Conservation (phyloP, 2,329 filamentous ascomycete species). For the Trichothecium sympodiale region DNA sequence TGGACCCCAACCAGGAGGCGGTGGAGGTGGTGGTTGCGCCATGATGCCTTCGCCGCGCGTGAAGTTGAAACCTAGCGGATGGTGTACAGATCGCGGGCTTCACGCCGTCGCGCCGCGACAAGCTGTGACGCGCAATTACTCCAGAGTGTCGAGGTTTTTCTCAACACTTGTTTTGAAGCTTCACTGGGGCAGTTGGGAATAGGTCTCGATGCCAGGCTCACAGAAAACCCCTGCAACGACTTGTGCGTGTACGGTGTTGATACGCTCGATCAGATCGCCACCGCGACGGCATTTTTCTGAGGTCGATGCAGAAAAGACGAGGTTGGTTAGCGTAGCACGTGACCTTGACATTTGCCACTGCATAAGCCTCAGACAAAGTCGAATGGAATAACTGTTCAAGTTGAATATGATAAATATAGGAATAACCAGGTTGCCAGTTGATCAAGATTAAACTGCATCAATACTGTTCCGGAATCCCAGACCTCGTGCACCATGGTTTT, state of each 20-base stretch:
- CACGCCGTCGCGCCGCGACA: constrained; percentile 22
- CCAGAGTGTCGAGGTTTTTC: constrained; percentile 3
- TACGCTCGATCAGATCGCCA: constrained; percentile 7
- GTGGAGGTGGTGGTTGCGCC: constrained; percentile 44
- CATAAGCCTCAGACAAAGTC: background rate
- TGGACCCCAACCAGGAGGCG: constrained; percentile 46
- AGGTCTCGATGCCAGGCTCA: too few relatives aligned
- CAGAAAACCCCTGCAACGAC: too few relatives aligned
- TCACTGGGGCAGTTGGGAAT: too few relatives aligned
- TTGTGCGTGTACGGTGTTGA: too few relatives aligned
- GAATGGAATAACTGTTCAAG: too few relatives aligned
- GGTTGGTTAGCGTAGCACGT: background rate
- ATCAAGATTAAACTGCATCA: constrained; percentile 1
- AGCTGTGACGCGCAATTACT: constrained; percentile 17
- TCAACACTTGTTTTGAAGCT: background rate
- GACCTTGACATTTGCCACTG: background rate
- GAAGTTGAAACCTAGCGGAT: constrained; percentile 10
- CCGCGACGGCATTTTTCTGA: constrained; percentile 24
- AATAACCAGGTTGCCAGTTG: too few relatives aligned
- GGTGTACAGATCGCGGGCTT: constrained; percentile 10
- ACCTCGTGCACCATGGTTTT: too few relatives aligned
- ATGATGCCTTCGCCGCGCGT: constrained; percentile 26
- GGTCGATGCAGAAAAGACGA: constrained; percentile 11
- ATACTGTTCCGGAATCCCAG: too few relatives aligned
- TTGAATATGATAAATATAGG: too few relatives aligned